Conservation (phyloP, 495 filamentous ascomycete species). For the Monascus purpureus region DNA sequence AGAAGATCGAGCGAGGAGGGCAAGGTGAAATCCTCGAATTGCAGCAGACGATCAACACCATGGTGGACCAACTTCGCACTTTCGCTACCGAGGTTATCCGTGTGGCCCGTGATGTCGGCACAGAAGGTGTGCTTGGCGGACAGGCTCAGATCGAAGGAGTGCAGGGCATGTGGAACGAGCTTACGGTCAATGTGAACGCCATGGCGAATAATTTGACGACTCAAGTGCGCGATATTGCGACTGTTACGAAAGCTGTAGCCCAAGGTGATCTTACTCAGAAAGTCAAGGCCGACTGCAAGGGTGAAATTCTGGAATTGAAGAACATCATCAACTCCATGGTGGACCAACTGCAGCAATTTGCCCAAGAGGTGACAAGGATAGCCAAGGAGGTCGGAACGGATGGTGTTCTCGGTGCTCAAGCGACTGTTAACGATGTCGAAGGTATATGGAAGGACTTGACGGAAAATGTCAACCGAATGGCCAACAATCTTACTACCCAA, state of each 20-base stretch:
- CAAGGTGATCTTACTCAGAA: constrained; percentile 94
- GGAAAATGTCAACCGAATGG: constrained; percentile 98
- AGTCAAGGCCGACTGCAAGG: constrained; percentile 91
- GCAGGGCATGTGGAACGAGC: constrained; percentile 84
- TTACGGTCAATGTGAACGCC: constrained; percentile 96
- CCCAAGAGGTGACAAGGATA: constrained; percentile 95
- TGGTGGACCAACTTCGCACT: constrained; percentile 95
- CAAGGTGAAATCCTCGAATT: constrained; percentile 91
- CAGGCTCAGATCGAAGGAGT: constrained; percentile 90
- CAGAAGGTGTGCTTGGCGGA: constrained; percentile 90
- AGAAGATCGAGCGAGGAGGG: constrained; percentile 90
- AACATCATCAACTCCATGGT: constrained; percentile 99
- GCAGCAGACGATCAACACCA: constrained; percentile 96
- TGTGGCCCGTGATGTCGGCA: constrained; percentile 92
- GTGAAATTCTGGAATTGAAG: constrained; percentile 91
- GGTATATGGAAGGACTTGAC: constrained; percentile 96
- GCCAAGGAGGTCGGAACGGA: constrained; percentile 95
- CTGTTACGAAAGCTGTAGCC: constrained; percentile 95
- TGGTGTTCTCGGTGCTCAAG: constrained; percentile 87
- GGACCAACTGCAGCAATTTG: constrained; percentile 92
- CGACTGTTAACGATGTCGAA: constrained; percentile 92
- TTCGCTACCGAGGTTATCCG: constrained; percentile 96
- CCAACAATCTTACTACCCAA: constrained; percentile 95
- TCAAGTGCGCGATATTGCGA: constrained; percentile 96
- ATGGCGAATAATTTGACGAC: constrained; percentile 97